phyloP scores from a whole-genome alignment of 1,284 basidiomycete species.

The Pisolithus thermaeus region DNA sequence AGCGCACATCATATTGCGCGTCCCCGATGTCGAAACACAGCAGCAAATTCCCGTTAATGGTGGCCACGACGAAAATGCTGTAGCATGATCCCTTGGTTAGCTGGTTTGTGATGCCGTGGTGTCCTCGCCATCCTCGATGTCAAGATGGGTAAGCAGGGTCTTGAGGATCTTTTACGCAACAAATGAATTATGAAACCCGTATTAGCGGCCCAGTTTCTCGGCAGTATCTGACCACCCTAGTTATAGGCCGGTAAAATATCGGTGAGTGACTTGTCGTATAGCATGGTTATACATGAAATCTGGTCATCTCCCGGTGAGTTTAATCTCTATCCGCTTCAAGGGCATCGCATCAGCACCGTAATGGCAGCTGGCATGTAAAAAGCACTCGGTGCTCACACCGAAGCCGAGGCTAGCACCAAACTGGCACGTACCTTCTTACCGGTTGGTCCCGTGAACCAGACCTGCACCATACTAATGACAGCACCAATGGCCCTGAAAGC shows the following conservation, averaged over 20 bases:
- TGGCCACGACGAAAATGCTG: constrained; percentile 48
- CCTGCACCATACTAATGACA: constrained; percentile 22
- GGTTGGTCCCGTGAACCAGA: constrained; percentile 50
- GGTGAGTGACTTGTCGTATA: too few species aligned
- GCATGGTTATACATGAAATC: not conserved
- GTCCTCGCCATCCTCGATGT: not conserved
- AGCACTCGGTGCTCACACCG: constrained; percentile 32
- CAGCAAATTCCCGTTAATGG: constrained; percentile 42
- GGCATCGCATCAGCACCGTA: constrained; percentile 15
- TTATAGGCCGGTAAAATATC: not conserved
- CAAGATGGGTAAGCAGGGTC: not conserved
- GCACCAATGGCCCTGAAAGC: too few species aligned
- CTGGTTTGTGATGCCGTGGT: constrained; percentile 13
- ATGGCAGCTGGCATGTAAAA: not conserved
- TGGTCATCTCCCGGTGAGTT: constrained; percentile 31
- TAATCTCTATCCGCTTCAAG: constrained; percentile 42
- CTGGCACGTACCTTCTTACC: constrained; percentile 36
- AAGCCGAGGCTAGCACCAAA: constrained; percentile 42
- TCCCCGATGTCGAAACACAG: not conserved
- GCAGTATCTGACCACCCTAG: too few species aligned
- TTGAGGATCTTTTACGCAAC: not conserved
- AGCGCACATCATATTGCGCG: constrained; percentile 7
- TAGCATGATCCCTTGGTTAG: constrained; percentile 66
- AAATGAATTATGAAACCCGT: too few species aligned
- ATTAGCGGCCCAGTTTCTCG: too few species aligned